A percentile compares a stretch with the other conserved stretches of the same genome.
Evolutionary conservation across 495 filamentous ascomycete genomes (phyloP).

Genomic region (Aspergillus haitiensis): DNA sequence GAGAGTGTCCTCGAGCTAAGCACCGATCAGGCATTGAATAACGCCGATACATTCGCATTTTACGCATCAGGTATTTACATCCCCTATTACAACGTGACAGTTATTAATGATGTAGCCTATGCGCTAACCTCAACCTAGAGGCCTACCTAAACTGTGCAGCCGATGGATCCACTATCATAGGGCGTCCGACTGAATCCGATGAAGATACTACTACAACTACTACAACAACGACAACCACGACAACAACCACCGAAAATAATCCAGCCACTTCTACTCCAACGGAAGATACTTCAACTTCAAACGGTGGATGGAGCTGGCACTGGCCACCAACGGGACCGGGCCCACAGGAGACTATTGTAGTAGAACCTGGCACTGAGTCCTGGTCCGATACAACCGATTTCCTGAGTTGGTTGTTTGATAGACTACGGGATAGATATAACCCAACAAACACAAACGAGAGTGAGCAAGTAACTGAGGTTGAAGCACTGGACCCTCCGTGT

Average conservation of each 20-base stretch:
- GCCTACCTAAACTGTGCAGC: constrained; percentile 15
- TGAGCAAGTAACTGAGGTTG: no score
- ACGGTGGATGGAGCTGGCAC: no score
- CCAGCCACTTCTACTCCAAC: background rate
- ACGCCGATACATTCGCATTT: constrained; percentile 23
- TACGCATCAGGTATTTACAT: constrained; percentile 20
- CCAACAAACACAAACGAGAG: no score
- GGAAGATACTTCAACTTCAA: background rate
- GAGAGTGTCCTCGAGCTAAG: constrained; percentile 13
- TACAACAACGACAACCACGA: background rate
- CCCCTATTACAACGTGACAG: background rate
- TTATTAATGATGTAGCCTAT: background rate
- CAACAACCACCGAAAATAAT: background rate
- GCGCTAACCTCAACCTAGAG: constrained; percentile 2
- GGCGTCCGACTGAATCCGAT: background rate
- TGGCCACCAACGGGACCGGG: no score
- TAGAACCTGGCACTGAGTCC: no score
- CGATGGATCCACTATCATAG: constrained; percentile 7
- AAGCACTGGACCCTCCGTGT: no score
- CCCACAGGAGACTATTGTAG: no score
- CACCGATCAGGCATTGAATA: constrained; percentile 14
- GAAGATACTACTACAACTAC: background rate
- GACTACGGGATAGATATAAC: no score
- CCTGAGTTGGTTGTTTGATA: no score
- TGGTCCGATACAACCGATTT: no score